These are phyloP conservation scores for Pleoardoris graminearum DNA, from an alignment of 2,329 filamentous ascomycete genomes.

Conservation along the genomic window DNA sequence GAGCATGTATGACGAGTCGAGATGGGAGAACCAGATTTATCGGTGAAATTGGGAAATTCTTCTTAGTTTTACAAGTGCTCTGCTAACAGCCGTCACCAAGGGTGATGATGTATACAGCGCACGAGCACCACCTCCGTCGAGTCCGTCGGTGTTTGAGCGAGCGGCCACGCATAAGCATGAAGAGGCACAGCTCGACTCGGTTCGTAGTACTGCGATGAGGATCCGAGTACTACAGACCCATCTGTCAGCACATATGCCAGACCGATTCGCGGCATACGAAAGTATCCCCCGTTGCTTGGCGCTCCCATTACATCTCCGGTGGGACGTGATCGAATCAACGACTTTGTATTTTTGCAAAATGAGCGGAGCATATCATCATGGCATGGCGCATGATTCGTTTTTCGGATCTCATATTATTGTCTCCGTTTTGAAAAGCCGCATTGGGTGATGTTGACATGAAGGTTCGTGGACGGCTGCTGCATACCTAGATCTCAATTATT, in stretches of 20 bases:
- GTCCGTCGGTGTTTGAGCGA: constrained; percentile 4
- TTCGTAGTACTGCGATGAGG: not conserved
- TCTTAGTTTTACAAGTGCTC: not conserved
- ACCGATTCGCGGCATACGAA: not conserved
- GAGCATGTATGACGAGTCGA: constrained; percentile 31
- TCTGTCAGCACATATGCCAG: not conserved
- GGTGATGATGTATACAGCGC: constrained; percentile 1
- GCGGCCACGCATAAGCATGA: not conserved
- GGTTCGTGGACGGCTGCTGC: not conserved
- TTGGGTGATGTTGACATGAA: constrained; percentile 3
- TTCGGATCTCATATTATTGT: not conserved
- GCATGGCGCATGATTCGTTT: constrained; percentile 8
- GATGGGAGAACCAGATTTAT: constrained; percentile 42
- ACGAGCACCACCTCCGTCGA: constrained; percentile 2
- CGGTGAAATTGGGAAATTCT: constrained; percentile 27
- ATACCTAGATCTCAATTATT: constrained; percentile 9
- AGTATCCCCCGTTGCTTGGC: not conserved
- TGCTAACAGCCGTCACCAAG: constrained; percentile 5
- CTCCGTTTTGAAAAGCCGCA: constrained; percentile 1
- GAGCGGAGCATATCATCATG: constrained; percentile 7
- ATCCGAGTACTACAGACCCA: not conserved
- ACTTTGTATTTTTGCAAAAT: constrained; percentile 1
- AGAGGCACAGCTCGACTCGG: not conserved
- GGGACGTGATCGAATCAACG: not conserved
- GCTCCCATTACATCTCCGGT: not conserved